A percentile compares a stretch with the other conserved stretches of the same genome.
Evolutionary conservation across 2,329 filamentous ascomycete genomes (phyloP).

Genomic region (Dactylella cylindrospora): DNA sequence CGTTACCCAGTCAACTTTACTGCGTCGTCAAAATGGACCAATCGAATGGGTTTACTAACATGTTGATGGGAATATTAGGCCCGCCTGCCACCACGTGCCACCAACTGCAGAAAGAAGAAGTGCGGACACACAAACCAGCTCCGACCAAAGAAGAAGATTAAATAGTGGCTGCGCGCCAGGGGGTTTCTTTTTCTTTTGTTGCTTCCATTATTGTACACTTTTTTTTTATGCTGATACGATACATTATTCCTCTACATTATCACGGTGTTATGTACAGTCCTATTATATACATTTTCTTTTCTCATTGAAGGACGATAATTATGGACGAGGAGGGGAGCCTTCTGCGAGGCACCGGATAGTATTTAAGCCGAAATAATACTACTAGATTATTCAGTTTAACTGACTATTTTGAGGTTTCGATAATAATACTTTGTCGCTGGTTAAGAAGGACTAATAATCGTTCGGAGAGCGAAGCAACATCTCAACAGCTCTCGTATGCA

Average conservation of each 20-base stretch:
- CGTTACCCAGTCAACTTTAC: conserved; percentile 6
- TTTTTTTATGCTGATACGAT: conserved; percentile 41
- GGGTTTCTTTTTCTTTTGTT: not conserved
- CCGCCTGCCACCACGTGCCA: conserved; percentile 94
- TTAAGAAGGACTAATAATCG: no score
- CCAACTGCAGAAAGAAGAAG: conserved; percentile 99
- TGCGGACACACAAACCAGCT: conserved; percentile 99
- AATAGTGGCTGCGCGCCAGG: conserved; percentile 59
- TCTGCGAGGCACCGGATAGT: no score
- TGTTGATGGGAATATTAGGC: conserved; percentile 53
- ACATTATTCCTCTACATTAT: conserved; percentile 29
- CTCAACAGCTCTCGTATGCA: no score
- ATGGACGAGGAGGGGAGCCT: not conserved
- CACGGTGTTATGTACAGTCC: conserved; percentile 44
- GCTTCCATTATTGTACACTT: not conserved
- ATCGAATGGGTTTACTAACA: conserved; percentile 5
- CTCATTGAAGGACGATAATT: no score
- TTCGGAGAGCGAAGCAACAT: no score
- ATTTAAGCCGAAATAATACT: no score
- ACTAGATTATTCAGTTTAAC: no score
- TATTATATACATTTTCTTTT: conserved; percentile 39
- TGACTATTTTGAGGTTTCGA: no score
- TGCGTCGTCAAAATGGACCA: not conserved
- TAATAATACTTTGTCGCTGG: no score
- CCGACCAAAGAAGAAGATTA: conserved; percentile 99